phyloP scores from a whole-genome alignment of 2,329 filamentous ascomycete species.

The Stemphylium lycopersici region DNA sequence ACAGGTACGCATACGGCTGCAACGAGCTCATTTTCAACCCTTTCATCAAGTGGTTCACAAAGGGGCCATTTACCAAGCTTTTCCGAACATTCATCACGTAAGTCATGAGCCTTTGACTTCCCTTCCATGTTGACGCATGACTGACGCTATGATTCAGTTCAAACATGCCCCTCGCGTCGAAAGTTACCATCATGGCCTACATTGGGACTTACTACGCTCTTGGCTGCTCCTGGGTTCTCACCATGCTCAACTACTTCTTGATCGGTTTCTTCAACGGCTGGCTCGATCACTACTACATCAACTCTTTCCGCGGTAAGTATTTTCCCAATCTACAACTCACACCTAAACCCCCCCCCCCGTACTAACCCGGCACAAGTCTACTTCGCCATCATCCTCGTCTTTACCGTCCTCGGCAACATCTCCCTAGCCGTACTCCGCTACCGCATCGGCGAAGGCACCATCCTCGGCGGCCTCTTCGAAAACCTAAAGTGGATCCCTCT shows the following conservation, averaged over 20 bases:
- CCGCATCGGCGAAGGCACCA: slow-evolving; percentile 60
- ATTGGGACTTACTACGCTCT: slow-evolving; percentile 76
- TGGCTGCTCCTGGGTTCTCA: slow-evolving; percentile 70
- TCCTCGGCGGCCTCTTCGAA: slow-evolving; percentile 58
- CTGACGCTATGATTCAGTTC: slow-evolving; percentile 38
- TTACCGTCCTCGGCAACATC: slow-evolving; percentile 67
- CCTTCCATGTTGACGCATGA: no score
- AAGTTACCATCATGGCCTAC: slow-evolving; percentile 74
- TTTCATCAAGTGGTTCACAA: slow-evolving; percentile 64
- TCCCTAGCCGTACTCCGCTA: slow-evolving; percentile 68
- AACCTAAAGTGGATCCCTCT: slow-evolving; percentile 70
- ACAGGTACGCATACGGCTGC: slow-evolving; percentile 67
- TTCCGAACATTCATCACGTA: slow-evolving; percentile 64
- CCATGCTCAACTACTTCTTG: slow-evolving; percentile 72
- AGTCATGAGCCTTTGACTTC: background rate
- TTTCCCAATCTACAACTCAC: background rate
- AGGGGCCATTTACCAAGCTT: slow-evolving; percentile 69
- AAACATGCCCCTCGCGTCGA: slow-evolving; percentile 68
- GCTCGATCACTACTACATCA: slow-evolving; percentile 80
- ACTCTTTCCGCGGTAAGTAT: slow-evolving; percentile 64
- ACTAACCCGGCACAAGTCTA: slow-evolving; percentile 51
- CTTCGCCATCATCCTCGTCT: slow-evolving; percentile 68
- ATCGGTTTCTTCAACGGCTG: slow-evolving; percentile 75
- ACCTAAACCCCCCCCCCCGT: no score
- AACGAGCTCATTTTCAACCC: slow-evolving; percentile 75